A percentile compares a stretch with the other conserved stretches of the same genome.
phyloP scores from a whole-genome alignment of 441 rosid genomes.

The Brassica hybrid region DNA sequence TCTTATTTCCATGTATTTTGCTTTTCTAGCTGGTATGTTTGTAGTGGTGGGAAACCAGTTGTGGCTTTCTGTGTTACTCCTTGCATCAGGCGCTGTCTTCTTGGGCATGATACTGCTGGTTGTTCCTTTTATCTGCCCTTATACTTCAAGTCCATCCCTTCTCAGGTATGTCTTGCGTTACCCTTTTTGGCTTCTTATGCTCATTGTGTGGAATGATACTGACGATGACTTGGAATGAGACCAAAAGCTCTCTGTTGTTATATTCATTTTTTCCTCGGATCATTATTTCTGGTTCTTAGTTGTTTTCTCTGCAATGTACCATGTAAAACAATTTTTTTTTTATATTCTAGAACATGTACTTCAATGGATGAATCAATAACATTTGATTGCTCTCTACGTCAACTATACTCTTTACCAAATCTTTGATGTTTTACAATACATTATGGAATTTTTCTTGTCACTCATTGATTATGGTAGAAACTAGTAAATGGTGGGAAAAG shows the following conservation, averaged over 20 bases:
- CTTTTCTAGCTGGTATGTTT: not conserved
- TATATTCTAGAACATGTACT: not conserved
- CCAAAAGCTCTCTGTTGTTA: not conserved
- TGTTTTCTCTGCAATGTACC: not conserved
- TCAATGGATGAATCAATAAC: not conserved
- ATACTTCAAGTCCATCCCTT: not conserved
- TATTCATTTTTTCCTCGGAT: not conserved
- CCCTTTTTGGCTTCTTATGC: slow-evolving; percentile 6
- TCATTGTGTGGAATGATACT: not conserved
- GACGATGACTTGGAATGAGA: slow-evolving; percentile 3
- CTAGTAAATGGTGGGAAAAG: no score
- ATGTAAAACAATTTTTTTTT: not conserved
- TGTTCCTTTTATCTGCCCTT: slow-evolving; percentile 5
- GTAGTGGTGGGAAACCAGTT: not conserved
- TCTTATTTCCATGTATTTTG: not conserved
- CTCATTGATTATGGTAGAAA: no score
- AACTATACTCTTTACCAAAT: no score
- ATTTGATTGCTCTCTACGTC: not conserved
- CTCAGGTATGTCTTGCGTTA: slow-evolving; percentile 2
- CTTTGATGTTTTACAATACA: no score
- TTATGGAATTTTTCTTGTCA: no score
- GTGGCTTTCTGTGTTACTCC: not conserved
- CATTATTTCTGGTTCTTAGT: not conserved
- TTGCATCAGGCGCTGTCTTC: not conserved
- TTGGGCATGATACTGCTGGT: not conserved